Conservation (phyloP, 1,284 basidiomycete genomes). For the Microbotryum intermedium region DNA sequence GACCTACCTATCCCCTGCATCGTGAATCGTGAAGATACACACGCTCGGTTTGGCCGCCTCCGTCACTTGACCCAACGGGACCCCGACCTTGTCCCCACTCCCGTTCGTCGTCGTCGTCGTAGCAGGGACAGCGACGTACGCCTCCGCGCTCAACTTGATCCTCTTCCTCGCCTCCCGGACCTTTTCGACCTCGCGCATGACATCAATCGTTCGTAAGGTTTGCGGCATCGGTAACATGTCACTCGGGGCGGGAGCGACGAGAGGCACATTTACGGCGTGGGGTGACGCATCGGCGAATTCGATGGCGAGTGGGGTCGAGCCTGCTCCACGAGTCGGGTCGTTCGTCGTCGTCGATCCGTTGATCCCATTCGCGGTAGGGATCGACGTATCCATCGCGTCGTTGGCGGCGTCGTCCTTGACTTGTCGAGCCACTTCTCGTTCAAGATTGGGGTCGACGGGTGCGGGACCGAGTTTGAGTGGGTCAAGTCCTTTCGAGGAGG, state of each 20-base stretch:
- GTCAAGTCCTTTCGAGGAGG: background rate
- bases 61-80: background rate
- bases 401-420: constrained; percentile 43
- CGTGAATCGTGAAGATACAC: constrained; percentile 85
- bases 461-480: constrained; percentile 69
- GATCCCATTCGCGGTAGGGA: background rate
- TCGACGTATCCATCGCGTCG: constrained; percentile 13
- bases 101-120: background rate
- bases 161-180: constrained; percentile 83
- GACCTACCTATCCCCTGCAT: constrained; percentile 76
- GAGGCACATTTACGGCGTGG: constrained; percentile 6
- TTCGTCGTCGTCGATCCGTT: constrained; percentile 24
- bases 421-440: constrained; percentile 64
- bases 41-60: constrained; percentile 57
- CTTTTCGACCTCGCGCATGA: constrained; percentile 82
- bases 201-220: constrained; percentile 75
- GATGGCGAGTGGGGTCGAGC: constrained; percentile 12
- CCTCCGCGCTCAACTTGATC: constrained; percentile 72
- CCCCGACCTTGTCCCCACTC: background rate
- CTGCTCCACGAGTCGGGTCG: constrained; percentile 18
- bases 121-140: constrained; percentile 37
- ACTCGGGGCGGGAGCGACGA: constrained; percentile 51
- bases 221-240: constrained; percentile 73
- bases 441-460: constrained; percentile 67
- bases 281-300: constrained; percentile 3